These are phyloP conservation scores for Exophiala xenobiotica DNA, from an alignment of 2,329 filamentous ascomycete genomes.

Conservation along the genomic window DNA sequence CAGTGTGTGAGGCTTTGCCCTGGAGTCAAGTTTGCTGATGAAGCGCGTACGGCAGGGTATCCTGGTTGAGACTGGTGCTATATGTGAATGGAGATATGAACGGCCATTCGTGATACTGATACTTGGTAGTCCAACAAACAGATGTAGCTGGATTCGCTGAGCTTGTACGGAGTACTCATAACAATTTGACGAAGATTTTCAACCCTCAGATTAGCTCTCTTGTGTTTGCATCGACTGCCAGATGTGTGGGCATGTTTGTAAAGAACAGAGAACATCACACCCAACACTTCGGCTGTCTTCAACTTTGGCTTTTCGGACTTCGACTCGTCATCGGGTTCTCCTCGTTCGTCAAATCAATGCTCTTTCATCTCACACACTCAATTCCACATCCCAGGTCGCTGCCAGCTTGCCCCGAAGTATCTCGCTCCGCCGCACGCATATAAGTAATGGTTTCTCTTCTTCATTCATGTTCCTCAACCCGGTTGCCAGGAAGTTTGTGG, in stretches of 20 bases:
- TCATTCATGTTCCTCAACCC: constrained; percentile 15
- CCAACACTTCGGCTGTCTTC: constrained; percentile 24
- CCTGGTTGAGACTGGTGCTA: no score
- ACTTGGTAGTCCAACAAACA: no score
- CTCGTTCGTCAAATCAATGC: background rate
- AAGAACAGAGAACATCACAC: background rate
- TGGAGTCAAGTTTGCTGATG: constrained; percentile 9
- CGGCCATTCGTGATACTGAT: no score
- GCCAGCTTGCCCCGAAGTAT: no score
- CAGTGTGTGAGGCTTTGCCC: constrained; percentile 39
- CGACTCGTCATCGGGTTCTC: constrained; percentile 21
- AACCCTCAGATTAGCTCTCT: constrained; percentile 24
- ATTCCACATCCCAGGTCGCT: background rate
- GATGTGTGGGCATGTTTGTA: constrained; percentile 4
- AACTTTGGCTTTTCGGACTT: constrained; percentile 30
- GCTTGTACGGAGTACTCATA: background rate
- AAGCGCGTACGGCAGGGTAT: no score
- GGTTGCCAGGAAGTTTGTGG: background rate
- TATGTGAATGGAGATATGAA: background rate
- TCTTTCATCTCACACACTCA: constrained; percentile 1
- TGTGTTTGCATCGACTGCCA: constrained; percentile 22
- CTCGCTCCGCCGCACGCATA: no score
- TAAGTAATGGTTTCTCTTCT: background rate
- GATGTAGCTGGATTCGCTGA: no score
- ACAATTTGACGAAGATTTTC: background rate